phyloP scores from a whole-genome alignment of 2,329 filamentous ascomycete genomes.

The Zasmidium cellare region DNA sequence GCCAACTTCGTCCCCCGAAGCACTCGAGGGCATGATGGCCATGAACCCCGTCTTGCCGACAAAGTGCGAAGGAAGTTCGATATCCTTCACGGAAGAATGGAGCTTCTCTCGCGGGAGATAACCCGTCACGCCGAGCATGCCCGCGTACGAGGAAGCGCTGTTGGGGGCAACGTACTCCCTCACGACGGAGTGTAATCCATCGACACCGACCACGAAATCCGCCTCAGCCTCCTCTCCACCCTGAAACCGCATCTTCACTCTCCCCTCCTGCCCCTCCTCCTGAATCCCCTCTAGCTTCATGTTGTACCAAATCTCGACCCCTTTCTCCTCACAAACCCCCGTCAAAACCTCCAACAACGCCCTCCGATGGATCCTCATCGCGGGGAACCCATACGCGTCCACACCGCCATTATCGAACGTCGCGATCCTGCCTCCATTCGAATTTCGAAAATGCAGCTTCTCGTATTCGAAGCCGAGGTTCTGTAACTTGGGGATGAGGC shows the following conservation, averaged over 20 bases:
- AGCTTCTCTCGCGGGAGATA: background rate
- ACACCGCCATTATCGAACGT: background rate
- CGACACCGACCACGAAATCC: too few relatives aligned
- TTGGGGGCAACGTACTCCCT: too few relatives aligned
- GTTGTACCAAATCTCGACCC: too few relatives aligned
- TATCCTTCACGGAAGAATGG: background rate
- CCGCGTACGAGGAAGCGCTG: too few relatives aligned
- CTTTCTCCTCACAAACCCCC: background rate
- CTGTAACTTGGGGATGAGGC: background rate
- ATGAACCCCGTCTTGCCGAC: background rate
- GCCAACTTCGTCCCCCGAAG: background rate
- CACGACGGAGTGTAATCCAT: too few relatives aligned
- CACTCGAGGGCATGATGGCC: background rate
- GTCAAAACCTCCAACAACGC: background rate
- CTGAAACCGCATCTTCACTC: too few relatives aligned
- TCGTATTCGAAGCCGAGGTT: background rate
- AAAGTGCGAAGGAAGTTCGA: background rate
- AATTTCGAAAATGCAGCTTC: background rate
- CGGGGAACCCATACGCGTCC: background rate
- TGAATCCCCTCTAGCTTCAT: too few relatives aligned
- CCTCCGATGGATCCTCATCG: background rate
- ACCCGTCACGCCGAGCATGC: background rate
- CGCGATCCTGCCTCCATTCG: background rate
- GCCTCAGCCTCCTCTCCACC: too few relatives aligned
- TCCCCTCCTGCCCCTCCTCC: too few relatives aligned